phyloP scores from a whole-genome alignment of 2,329 filamentous ascomycete species.

The Talaromyces pinophilus region DNA sequence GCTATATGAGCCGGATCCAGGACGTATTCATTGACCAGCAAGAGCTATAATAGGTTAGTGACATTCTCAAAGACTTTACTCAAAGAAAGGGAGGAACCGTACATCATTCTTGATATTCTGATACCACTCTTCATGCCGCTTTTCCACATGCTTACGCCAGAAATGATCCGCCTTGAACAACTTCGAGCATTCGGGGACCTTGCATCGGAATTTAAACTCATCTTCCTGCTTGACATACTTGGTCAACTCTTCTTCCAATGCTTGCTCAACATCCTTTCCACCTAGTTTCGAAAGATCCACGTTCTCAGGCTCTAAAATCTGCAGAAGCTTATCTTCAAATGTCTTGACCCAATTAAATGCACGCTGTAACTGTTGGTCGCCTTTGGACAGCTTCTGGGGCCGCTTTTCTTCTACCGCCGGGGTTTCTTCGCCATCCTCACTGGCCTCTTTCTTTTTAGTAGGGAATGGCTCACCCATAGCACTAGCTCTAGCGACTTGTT shows the following conservation, averaged over 20 bases:
- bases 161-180: slow-evolving; percentile 97
- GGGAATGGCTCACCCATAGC: slow-evolving; percentile 82
- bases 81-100: slow-evolving; percentile 42
- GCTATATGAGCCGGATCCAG: slow-evolving; percentile 93
- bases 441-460: slow-evolving; percentile 70
- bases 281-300: slow-evolving; percentile 89
- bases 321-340: slow-evolving; percentile 93
- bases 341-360: slow-evolving; percentile 99
- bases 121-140: slow-evolving; percentile 87
- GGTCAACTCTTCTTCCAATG: slow-evolving; percentile 77
- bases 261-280: slow-evolving; percentile 82
- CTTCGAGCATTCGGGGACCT: slow-evolving; percentile 93
- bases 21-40: slow-evolving; percentile 91
- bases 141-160: slow-evolving; percentile 97
- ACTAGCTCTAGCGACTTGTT: slow-evolving; percentile 81
- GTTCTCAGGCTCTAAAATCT: slow-evolving; percentile 86
- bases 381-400: slow-evolving; percentile 70
- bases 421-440: slow-evolving; percentile 64
- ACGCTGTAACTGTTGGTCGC: slow-evolving; percentile 86
- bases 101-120: slow-evolving; percentile 80
- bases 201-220: slow-evolving; percentile 94
- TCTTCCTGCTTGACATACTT: slow-evolving; percentile 97
- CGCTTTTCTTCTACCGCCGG: slow-evolving; percentile 72
- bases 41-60: slow-evolving; percentile 62
- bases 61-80: not conserved